Evolutionary conservation across 2,329 filamentous ascomycete species (phyloP).

Genomic region (Polytolypa hystricis): DNA sequence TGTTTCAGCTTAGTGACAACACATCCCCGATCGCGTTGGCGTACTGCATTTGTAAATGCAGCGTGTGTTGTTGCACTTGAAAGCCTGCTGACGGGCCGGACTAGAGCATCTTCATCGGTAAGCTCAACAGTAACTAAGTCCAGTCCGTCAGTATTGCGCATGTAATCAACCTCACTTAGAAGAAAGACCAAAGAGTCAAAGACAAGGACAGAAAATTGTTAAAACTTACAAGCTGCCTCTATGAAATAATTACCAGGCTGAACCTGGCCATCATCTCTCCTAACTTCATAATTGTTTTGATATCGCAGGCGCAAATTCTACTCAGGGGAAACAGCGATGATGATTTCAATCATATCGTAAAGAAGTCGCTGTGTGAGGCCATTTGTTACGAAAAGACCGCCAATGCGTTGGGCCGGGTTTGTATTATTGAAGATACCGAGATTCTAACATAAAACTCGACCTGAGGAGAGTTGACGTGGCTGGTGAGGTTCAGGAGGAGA

Average conservation of each 20-base stretch:
- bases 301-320: background rate
- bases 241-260: background rate
- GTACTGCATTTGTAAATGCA: background rate
- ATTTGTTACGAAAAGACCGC: background rate
- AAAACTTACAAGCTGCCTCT: background rate
- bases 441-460: background rate
- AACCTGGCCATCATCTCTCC: background rate
- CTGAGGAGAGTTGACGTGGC: background rate
- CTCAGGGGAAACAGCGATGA: background rate
- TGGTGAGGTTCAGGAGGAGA: too few species aligned
- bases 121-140: background rate
- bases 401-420: background rate
- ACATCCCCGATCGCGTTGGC: background rate
- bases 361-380: background rate
- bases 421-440: background rate
- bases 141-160: too few species aligned
- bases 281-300: background rate
- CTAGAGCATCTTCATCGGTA: background rate
- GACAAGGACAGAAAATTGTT: too few species aligned
- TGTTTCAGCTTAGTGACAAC: background rate
- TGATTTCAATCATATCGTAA: background rate
- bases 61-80: background rate
- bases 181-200: background rate
- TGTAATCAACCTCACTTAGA: background rate
- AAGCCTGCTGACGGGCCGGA: background rate